These are phyloP conservation scores for Parmelia sp. DNA, from an alignment of 495 filamentous ascomycete species.

Conservation along the genomic window DNA sequence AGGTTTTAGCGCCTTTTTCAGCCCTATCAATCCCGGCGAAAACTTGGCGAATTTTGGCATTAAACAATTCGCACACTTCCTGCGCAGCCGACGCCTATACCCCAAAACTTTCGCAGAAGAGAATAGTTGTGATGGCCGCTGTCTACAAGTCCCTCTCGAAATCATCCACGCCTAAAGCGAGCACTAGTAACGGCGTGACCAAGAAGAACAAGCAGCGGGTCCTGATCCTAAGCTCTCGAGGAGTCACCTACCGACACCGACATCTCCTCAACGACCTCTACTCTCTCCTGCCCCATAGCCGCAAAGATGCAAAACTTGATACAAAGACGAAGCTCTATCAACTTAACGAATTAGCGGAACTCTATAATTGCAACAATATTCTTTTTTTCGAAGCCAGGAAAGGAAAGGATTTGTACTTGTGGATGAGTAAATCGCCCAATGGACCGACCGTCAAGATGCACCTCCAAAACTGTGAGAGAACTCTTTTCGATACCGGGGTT, in stretches of 20 bases:
- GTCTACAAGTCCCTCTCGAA: conserved; percentile 93
- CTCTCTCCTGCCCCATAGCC: conserved; percentile 78
- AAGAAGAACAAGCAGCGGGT: conserved; percentile 71
- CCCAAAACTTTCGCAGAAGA: neutral
- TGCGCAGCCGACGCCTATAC: neutral
- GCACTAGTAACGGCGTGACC: conserved; percentile 32
- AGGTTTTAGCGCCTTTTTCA: neutral
- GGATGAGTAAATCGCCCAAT: conserved; percentile 91
- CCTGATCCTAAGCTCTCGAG: conserved; percentile 80
- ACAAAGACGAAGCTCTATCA: conserved; percentile 85
- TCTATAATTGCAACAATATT: conserved; percentile 98
- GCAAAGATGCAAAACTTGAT: conserved; percentile 94
- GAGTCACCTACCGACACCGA: conserved; percentile 85
- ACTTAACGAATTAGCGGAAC: conserved; percentile 91
- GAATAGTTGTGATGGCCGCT: conserved; percentile 59
- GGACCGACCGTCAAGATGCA: conserved; percentile 89
- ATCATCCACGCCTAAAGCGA: conserved; percentile 4
- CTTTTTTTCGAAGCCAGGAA: conserved; percentile 96
- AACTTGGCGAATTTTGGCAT: neutral
- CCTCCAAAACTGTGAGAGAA: conserved; percentile 52
- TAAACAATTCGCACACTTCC: neutral
- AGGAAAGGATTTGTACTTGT: conserved; percentile 87
- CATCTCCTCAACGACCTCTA: conserved; percentile 89
- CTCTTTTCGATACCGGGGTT: too few species aligned
- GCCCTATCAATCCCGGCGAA: neutral